Conservation (phyloP, 306 rosid genomes). For the Casuarina cunninghamiana region DNA sequence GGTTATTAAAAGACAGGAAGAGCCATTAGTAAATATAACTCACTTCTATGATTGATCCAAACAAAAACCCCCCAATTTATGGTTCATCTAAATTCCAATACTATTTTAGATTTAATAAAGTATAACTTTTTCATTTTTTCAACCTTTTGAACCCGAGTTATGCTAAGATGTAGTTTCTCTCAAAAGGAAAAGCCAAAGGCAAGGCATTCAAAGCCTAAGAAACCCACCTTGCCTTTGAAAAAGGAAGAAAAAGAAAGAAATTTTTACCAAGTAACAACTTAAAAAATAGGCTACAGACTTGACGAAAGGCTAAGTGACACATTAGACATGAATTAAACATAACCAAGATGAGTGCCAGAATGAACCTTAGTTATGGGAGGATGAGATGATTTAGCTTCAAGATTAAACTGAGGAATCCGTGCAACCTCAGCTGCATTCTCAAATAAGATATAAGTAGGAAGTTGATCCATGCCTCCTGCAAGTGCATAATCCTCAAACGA, state of each 20-base stretch:
- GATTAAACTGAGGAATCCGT: slow-evolving; percentile 72
- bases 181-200: background rate
- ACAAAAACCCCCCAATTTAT: background rate
- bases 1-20: background rate
- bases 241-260: no score
- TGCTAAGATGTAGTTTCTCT: background rate
- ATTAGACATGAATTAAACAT: background rate
- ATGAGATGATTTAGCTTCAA: slow-evolving; percentile 48
- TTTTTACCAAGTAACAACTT: no score
- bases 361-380: slow-evolving; percentile 68
- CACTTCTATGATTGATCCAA: no score
- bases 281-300: no score
- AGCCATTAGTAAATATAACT: background rate
- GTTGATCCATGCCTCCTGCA: slow-evolving; percentile 83
- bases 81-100: background rate
- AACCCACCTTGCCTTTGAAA: no score
- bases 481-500: slow-evolving; percentile 21
- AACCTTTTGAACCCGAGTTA: background rate
- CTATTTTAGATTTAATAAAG: background rate
- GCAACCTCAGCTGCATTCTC: slow-evolving; percentile 73
- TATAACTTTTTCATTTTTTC: background rate
- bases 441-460: slow-evolving; percentile 84
- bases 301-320: no score
- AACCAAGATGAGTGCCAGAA: background rate
- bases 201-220: background rate